These are phyloP conservation scores for Fomitopsis pinicola DNA, from an alignment of 1,284 basidiomycete genomes.

Conservation along the genomic window DNA sequence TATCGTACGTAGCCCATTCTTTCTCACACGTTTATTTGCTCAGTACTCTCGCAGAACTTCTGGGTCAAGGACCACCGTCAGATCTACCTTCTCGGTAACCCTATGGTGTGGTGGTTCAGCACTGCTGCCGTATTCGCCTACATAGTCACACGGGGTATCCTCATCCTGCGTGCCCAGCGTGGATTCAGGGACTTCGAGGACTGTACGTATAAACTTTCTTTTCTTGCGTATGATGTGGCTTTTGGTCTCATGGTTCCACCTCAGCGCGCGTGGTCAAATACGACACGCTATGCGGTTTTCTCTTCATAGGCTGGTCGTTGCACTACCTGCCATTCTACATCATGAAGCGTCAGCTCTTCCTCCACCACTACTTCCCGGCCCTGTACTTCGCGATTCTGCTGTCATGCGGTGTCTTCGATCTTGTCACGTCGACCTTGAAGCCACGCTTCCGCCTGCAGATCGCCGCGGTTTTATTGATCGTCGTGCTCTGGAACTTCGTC, in stretches of 20 bases:
- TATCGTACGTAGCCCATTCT: slow-evolving; percentile 62
- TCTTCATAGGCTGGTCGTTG: slow-evolving; percentile 89
- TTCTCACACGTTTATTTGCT: neutral
- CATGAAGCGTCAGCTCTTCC: slow-evolving; percentile 94
- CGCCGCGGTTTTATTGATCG: slow-evolving; percentile 64
- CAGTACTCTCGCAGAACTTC: slow-evolving; percentile 66
- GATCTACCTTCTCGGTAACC: slow-evolving; percentile 94
- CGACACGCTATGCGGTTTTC: slow-evolving; percentile 86
- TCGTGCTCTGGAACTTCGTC: slow-evolving; percentile 77
- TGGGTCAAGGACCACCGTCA: slow-evolving; percentile 97
- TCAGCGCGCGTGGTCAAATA: slow-evolving; percentile 72
- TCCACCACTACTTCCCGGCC: slow-evolving; percentile 96
- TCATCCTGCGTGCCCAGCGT: slow-evolving; percentile 87
- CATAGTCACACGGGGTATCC: slow-evolving; percentile 62
- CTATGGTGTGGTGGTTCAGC: slow-evolving; percentile 88
- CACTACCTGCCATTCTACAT: slow-evolving; percentile 97
- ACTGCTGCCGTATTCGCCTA: slow-evolving; percentile 72
- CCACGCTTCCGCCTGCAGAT: slow-evolving; percentile 79
- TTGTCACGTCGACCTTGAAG: slow-evolving; percentile 74
- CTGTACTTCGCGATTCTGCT: slow-evolving; percentile 92
- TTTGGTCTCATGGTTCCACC: neutral
- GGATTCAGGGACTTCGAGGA: slow-evolving; percentile 90
- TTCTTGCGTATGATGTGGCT: slow-evolving; percentile 2
- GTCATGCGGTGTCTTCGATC: slow-evolving; percentile 79
- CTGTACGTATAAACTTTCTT: slow-evolving; percentile 48